Percentiles rank a stretch among this genome's conserved stretches.
These are phyloP conservation scores for Cytospora paraplurivora DNA, from an alignment of 2,329 filamentous ascomycete genomes.

Conservation along the genomic window DNA sequence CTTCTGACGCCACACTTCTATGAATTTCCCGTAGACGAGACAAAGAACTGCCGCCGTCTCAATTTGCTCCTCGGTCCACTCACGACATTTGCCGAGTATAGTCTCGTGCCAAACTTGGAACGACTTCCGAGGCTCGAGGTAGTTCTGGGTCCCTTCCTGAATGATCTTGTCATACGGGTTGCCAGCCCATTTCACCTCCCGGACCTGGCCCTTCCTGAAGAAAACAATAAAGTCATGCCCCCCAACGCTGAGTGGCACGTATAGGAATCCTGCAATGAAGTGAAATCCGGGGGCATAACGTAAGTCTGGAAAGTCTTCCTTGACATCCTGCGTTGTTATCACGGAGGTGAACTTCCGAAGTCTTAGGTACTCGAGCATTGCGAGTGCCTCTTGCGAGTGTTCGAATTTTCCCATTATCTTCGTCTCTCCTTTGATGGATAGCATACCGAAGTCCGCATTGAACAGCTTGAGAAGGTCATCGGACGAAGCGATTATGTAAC, in stretches of 20 bases:
- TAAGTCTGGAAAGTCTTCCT: slow-evolving; percentile 77
- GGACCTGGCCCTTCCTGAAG: slow-evolving; percentile 76
- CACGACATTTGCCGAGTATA: slow-evolving; percentile 77
- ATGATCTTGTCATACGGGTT: slow-evolving; percentile 82
- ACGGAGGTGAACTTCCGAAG: slow-evolving; percentile 76
- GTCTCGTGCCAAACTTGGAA: slow-evolving; percentile 83
- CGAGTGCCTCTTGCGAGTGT: slow-evolving; percentile 79
- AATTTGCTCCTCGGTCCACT: slow-evolving; percentile 87
- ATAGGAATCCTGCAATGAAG: slow-evolving; percentile 74
- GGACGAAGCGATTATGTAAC: slow-evolving; percentile 87
- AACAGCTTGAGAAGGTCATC: slow-evolving; percentile 84
- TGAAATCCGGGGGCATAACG: slow-evolving; percentile 78
- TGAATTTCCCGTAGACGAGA: slow-evolving; percentile 85
- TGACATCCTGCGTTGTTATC: slow-evolving; percentile 74
- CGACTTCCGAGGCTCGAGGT: slow-evolving; percentile 76
- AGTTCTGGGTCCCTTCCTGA: slow-evolving; percentile 70
- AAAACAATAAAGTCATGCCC: slow-evolving; percentile 89
- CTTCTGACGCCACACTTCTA: slow-evolving; percentile 91
- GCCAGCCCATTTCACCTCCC: slow-evolving; percentile 81
- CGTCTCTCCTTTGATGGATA: slow-evolving; percentile 86
- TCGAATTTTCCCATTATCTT: slow-evolving; percentile 78
- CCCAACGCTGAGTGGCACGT: slow-evolving; percentile 76
- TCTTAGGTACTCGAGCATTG: slow-evolving; percentile 81
- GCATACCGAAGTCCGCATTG: slow-evolving; percentile 81
- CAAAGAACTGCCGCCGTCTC: slow-evolving; percentile 88